These are phyloP conservation scores for Drechslerella coelobrocha DNA, from an alignment of 2,329 filamentous ascomycete species.

Conservation along the genomic window DNA sequence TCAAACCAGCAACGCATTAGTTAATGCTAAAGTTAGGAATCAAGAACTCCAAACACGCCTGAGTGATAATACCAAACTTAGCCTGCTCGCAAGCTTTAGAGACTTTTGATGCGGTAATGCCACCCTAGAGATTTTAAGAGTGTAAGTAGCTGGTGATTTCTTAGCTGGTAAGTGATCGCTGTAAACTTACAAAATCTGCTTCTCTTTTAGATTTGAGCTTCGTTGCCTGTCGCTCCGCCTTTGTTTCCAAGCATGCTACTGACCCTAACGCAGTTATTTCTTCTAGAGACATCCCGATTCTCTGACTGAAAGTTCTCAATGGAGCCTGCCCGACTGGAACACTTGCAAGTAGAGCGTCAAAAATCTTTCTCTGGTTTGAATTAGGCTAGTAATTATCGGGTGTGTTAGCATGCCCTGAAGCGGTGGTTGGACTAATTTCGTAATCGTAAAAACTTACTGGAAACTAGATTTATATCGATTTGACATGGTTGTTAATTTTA, in stretches of 20 bases:
- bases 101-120: neutral
- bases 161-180: neutral
- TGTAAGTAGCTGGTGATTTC: neutral
- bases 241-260: slow-evolving; percentile 4
- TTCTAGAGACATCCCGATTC: slow-evolving; percentile 1
- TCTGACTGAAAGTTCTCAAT: slow-evolving; percentile 8
- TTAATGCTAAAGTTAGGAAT: neutral
- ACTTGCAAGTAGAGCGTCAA: slow-evolving; percentile 16
- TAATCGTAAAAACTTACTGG: slow-evolving; percentile 5
- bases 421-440: neutral
- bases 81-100: neutral
- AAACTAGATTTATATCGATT: slow-evolving; percentile 17
- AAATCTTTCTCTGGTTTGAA: slow-evolving; percentile 23
- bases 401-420: neutral
- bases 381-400: neutral
- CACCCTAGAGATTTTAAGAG: neutral
- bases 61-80: slow-evolving; percentile 1
- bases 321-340: slow-evolving; percentile 8
- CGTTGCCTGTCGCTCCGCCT: neutral
- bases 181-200: neutral
- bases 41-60: neutral
- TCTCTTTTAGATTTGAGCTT: neutral
- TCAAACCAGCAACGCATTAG: neutral
- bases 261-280: slow-evolving; percentile 3
- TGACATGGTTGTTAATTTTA: slow-evolving; percentile 4